Evolutionary conservation across 2,329 filamentous ascomycete species (phyloP).

Genomic region (Westerdykella aurantiaca): DNA sequence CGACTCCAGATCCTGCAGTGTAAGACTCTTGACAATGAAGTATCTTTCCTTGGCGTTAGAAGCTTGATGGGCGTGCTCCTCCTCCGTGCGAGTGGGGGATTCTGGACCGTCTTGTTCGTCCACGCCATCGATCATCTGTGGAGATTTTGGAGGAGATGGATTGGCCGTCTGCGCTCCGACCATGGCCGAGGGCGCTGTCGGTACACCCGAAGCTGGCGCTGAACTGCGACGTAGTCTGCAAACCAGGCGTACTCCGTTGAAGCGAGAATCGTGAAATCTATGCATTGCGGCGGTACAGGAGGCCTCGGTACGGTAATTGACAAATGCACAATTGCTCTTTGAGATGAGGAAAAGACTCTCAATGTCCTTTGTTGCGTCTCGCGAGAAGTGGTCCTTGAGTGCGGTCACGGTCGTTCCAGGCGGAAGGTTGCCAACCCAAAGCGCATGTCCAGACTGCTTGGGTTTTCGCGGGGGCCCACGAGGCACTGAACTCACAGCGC

Average conservation of each 20-base stretch:
- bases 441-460: constrained; percentile 71
- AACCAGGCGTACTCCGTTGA: constrained; percentile 78
- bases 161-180: constrained; percentile 20
- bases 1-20: constrained; percentile 79
- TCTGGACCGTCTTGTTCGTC: constrained; percentile 5
- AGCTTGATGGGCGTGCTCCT: constrained; percentile 11
- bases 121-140: constrained; percentile 14
- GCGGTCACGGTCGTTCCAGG: constrained; percentile 74
- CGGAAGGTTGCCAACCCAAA: constrained; percentile 94
- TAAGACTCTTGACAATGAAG: constrained; percentile 90
- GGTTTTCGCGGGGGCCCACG: constrained; percentile 63
- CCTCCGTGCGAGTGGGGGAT: constrained; percentile 7
- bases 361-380: constrained; percentile 65
- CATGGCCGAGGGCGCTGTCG: constrained; percentile 51
- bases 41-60: constrained; percentile 62
- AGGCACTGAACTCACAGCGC: constrained; percentile 38
- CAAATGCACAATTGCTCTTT: constrained; percentile 95
- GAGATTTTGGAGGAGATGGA: constrained; percentile 22
- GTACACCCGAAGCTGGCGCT: constrained; percentile 43
- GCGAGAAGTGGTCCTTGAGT: constrained; percentile 86
- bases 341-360: constrained; percentile 92
- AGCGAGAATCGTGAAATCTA: constrained; percentile 84
- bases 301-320: constrained; percentile 81
- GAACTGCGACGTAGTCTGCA: constrained; percentile 66
- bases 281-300: constrained; percentile 71